Evolutionary conservation across 345 rosid species (phyloP).

Genomic region (Populus nigra): DNA sequence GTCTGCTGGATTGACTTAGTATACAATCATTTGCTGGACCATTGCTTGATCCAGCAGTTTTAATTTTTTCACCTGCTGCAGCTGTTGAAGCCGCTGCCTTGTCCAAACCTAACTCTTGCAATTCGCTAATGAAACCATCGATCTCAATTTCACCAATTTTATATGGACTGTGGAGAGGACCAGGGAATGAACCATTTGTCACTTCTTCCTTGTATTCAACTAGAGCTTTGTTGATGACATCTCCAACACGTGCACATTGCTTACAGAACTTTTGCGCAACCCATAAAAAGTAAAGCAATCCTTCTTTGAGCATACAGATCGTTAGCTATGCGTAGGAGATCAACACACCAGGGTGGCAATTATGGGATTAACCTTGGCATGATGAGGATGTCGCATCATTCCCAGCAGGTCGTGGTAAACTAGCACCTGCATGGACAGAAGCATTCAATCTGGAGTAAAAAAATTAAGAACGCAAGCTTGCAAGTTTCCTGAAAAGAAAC

Average conservation of each 20-base stretch:
- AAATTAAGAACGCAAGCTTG: background rate
- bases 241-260: conserved; percentile 71
- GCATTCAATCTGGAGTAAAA: background rate
- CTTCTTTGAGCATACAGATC: background rate
- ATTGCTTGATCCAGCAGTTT: background rate
- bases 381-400: conserved; percentile 95
- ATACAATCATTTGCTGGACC: conserved; percentile 4
- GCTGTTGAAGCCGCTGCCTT: conserved; percentile 71
- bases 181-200: conserved; percentile 61
- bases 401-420: conserved; percentile 94
- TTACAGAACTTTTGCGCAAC: conserved; percentile 92
- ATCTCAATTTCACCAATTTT: conserved; percentile 55
- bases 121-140: conserved; percentile 57
- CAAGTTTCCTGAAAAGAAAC: background rate
- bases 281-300: conserved; percentile 30
- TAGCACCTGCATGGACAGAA: conserved; percentile 46
- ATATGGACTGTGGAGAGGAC: conserved; percentile 71
- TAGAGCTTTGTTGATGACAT: conserved; percentile 70
- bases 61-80: conserved; percentile 48
- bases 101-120: conserved; percentile 67
- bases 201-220: conserved; percentile 79
- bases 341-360: conserved; percentile 1
- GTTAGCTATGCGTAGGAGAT: background rate
- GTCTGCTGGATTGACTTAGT: background rate
- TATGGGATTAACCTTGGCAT: conserved; percentile 67